Base-by-base conservation (phyloP, 345 rosid genomes). In the Physaria fendleri region DNA sequence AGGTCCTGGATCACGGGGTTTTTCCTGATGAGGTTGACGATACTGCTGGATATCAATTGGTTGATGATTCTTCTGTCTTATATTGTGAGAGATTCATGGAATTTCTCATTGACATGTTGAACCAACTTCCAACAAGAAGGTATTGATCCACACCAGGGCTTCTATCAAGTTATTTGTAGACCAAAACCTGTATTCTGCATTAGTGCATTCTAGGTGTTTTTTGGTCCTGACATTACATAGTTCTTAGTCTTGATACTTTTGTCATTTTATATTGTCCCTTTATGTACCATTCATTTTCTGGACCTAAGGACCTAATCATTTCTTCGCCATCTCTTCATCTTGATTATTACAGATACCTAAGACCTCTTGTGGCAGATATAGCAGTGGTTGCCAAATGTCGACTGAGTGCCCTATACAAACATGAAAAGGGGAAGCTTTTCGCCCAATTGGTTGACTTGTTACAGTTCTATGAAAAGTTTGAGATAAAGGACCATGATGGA, bases 71-170 rank as follows among this genome's bases (percentile, higher is more conserved):
- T 35, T 82, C 86, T 38, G 77, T 89, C 41, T 68, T 93, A 58
- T 89, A 89, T 55, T 89, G 99, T 22, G 99, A 93, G 79, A 89
- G 97, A 64, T 93, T 93, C 76, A 78, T 93, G 81, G 99, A 93
- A 65, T 93, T 93, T 79, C 94, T 93, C 62, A 93, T 93, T 46
- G 99, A 93, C 73, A 73, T 93, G 66, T 72, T 93, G 72, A 93
- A 95, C 77, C 99, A 93, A 74, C 83, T 93, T 65, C 99, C 99
- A 29, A 93, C 99, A 16, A 89, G 99, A 78, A 93, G 99, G 99
- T 89, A 78, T 28, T 71, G 25, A 32, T 27, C 40, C 11, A 39
- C 16, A 15, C 11, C 40, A 38, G n/a, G 22, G 15, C 41, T 45
- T 50, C 23, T 37, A 7, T 52, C 51, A 29, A 21, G 44, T 62